Conservation (phyloP, 306 rosid genomes). For the Geum urbanum region DNA sequence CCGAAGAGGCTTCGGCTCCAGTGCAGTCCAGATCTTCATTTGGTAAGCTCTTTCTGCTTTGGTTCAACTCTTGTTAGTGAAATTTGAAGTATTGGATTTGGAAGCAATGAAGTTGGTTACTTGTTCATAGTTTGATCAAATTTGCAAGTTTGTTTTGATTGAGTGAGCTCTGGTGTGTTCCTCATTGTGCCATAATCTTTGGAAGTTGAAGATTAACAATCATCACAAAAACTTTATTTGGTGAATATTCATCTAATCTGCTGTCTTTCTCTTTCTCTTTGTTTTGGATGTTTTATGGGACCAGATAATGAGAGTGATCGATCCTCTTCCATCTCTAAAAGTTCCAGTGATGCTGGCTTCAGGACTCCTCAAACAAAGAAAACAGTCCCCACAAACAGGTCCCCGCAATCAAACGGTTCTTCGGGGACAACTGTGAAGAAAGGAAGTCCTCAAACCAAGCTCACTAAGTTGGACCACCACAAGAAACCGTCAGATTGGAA, state of each 20-base stretch:
- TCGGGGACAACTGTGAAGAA: conserved; percentile 37
- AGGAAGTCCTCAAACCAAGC: conserved; percentile 26
- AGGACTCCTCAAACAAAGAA: conserved; percentile 54
- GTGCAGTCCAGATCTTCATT: conserved; percentile 41
- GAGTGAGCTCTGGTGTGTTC: not conserved
- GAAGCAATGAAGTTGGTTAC: conserved; percentile 1
- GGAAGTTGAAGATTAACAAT: not conserved
- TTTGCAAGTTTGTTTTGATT: not conserved
- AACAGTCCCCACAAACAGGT: conserved; percentile 52
- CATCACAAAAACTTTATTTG: not conserved
- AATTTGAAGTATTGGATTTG: conserved; percentile 1
- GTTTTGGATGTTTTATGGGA: conserved; percentile 30
- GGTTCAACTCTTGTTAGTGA: conserved; percentile 9
- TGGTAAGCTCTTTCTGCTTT: conserved; percentile 38
- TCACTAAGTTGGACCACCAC: conserved; percentile 39
- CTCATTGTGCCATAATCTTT: not conserved
- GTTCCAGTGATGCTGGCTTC: conserved; percentile 32
- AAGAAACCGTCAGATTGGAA: conserved; percentile 44
- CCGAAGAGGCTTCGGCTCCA: conserved; percentile 38
- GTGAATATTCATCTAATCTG: not conserved
- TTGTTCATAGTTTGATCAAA: not conserved
- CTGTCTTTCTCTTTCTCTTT: not conserved
- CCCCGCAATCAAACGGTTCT: conserved; percentile 55
- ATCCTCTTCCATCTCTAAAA: conserved; percentile 32
- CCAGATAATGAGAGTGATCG: conserved; percentile 48